phyloP scores from a whole-genome alignment of 805 yeast genomes.

The Babjeviella inositovora region DNA sequence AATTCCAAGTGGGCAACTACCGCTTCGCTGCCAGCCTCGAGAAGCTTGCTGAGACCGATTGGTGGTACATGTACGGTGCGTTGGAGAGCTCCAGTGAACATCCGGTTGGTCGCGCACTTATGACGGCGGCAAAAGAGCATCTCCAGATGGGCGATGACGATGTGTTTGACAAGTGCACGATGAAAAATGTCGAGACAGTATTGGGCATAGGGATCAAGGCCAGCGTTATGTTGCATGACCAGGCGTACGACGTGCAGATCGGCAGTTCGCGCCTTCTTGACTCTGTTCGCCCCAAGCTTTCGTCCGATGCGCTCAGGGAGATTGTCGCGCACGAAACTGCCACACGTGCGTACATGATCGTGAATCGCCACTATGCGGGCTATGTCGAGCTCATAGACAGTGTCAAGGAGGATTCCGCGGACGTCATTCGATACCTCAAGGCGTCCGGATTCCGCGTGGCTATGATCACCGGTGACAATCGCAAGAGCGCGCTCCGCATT shows the following conservation, averaged over 20 bases:
- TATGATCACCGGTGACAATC: constrained; percentile 83
- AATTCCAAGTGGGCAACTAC: constrained; percentile 30
- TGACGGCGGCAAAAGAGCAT: constrained; percentile 9
- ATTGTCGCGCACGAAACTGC: constrained; percentile 15
- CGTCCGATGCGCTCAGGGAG: constrained; percentile 12
- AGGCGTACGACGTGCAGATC: no score
- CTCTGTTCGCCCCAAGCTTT: constrained; percentile 9
- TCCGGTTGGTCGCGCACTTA: constrained; percentile 70
- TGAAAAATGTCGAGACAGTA: constrained; percentile 10
- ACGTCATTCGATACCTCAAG: constrained; percentile 38
- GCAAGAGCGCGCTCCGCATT: constrained; percentile 40
- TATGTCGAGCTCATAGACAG: constrained; percentile 51
- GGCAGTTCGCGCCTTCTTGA: no score
- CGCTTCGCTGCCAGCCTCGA: constrained; percentile 4
- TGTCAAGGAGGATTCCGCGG: constrained; percentile 47
- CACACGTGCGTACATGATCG: constrained; percentile 38
- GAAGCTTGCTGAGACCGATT: constrained; percentile 7
- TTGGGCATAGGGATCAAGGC: constrained; percentile 20
- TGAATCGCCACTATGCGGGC: constrained; percentile 48
- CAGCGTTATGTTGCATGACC: no score
- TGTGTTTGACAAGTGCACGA: constrained; percentile 2
- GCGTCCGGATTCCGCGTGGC: constrained; percentile 46
- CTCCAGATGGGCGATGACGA: not conserved
- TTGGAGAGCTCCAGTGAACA: constrained; percentile 70
- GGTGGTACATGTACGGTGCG: constrained; percentile 39